Base-by-base conservation (phyloP, 148 eudicot genomes). In the Arctostaphylos glauca region DNA sequence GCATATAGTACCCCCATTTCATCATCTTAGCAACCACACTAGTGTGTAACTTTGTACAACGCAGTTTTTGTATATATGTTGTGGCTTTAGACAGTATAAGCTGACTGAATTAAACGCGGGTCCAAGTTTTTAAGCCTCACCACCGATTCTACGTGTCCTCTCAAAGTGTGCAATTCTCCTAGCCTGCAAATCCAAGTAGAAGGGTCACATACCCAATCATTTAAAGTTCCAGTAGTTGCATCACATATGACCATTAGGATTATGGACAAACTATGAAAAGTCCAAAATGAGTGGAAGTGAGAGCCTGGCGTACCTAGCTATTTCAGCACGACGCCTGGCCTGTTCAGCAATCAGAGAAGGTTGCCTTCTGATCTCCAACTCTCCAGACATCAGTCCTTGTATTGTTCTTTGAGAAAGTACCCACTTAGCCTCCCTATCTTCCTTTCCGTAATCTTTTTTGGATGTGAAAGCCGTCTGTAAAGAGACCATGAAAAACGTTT, bases 291-390 rank as follows among this genome's bases (percentile, higher is more conserved):
- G 50, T 72, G 64, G 46, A 16, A 56, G 50, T 58, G 74, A 66
- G 64, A 31, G 46, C n/a, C 49, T 48, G 4, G 0, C 6, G 9
- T 80, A 91, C 94, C 96, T 91, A 59, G 96, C 94, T 43, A 93
- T 89, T 84, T 93, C 96, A 79, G 96, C 96, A 67, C 94, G 92
- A n/a, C 89, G 88, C 77, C 81, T 89, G 84, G 96, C 92, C 83
- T 88, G 92, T 80, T 91, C 94, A 73, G 94, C 96, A 78, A 93
- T 90, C 47, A 88, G 68, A 84, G 91, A 82, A 83, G 85, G 79
- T 68, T 83, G 81, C 79, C 83, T 85, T 41, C 79, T 83, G 52
- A 70, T 75, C 38, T 91, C 93, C 21, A 76, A 72, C 43, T 91
- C 94, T 68, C 81, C 60, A 56, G 87, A 81, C 77, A 80, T 84